Conservation (phyloP, 2,329 filamentous ascomycete species). For the Diplodia seriata region DNA sequence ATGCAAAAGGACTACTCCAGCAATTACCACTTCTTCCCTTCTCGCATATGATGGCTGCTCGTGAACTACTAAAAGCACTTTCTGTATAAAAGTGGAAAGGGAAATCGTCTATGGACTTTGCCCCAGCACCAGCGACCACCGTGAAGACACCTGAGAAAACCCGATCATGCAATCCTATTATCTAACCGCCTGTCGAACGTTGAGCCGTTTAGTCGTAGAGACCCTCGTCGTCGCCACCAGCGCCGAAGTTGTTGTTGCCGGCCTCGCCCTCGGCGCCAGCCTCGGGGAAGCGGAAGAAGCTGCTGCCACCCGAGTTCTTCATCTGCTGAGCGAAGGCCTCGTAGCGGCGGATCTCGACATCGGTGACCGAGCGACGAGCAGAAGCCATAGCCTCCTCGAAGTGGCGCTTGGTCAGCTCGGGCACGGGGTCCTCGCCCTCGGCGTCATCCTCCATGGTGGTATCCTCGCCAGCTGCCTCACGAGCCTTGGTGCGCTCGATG, state of each 20-base stretch:
- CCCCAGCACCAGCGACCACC: slow-evolving; percentile 29
- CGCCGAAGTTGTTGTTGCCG: slow-evolving; percentile 69
- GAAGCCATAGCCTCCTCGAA: slow-evolving; percentile 99
- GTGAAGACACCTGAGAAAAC: slow-evolving; percentile 27
- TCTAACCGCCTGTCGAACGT: slow-evolving; percentile 21
- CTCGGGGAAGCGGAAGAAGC: slow-evolving; percentile 94
- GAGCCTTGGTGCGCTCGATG: slow-evolving; percentile 88
- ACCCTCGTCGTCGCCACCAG: slow-evolving; percentile 92
- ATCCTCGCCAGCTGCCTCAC: slow-evolving; percentile 82
- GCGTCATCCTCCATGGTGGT: slow-evolving; percentile 79
- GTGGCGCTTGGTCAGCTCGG: slow-evolving; percentile 92
- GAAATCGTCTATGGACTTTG: slow-evolving; percentile 29
- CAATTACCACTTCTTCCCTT: slow-evolving; percentile 13
- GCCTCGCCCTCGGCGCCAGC: slow-evolving; percentile 57
- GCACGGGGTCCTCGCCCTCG: slow-evolving; percentile 85
- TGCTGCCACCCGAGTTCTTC: slow-evolving; percentile 96
- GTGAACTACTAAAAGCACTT: slow-evolving; percentile 28
- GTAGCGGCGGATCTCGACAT: slow-evolving; percentile 97
- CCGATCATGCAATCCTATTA: slow-evolving; percentile 31
- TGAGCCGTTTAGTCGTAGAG: slow-evolving; percentile 78
- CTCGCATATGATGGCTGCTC: slow-evolving; percentile 9
- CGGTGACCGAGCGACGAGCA: slow-evolving; percentile 90
- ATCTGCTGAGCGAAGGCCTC: slow-evolving; percentile 98
- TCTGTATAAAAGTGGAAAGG: slow-evolving; percentile 23
- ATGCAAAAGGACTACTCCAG: slow-evolving; percentile 1